Evolutionary conservation across 2,329 filamentous ascomycete species (phyloP).

Genomic region (Chrysosporium queenslandicum): DNA sequence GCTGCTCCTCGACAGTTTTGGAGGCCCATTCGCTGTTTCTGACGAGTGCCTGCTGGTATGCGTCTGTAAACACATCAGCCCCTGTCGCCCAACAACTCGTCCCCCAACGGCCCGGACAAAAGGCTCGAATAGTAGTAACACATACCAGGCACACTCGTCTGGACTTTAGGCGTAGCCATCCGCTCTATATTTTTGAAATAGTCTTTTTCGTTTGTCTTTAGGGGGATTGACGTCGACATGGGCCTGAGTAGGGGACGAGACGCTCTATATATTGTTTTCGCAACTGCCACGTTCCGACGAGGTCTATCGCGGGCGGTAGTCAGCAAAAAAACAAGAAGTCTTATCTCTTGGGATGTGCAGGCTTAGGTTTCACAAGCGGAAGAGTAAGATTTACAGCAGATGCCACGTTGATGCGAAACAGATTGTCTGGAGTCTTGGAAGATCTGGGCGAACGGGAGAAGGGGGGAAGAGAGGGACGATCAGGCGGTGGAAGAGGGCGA

Average conservation of each 20-base stretch:
- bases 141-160: not conserved
- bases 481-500: not conserved
- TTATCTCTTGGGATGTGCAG: too few relatives aligned
- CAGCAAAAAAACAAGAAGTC: not conserved
- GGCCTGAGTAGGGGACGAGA: not conserved
- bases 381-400: not conserved
- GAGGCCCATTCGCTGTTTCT: conserved; percentile 62
- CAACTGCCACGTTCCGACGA: conserved; percentile 3
- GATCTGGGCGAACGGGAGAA: too few relatives aligned
- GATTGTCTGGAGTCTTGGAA: not conserved
- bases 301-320: not conserved
- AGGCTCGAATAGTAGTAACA: not conserved
- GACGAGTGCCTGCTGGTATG: conserved; percentile 53
- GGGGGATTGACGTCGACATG: conserved; percentile 1
- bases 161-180: conserved; percentile 6
- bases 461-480: too few relatives aligned
- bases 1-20: conserved; percentile 55
- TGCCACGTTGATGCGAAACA: not conserved
- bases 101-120: too few relatives aligned
- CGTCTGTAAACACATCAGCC: conserved; percentile 37
- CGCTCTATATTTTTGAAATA: conserved; percentile 9
- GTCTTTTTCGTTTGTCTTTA: conserved; percentile 3
- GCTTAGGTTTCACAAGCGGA: not conserved
- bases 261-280: conserved; percentile 2
- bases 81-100: too few relatives aligned